Conservation (phyloP, 306 rosid species). For the Cicer pinnatifidum region DNA sequence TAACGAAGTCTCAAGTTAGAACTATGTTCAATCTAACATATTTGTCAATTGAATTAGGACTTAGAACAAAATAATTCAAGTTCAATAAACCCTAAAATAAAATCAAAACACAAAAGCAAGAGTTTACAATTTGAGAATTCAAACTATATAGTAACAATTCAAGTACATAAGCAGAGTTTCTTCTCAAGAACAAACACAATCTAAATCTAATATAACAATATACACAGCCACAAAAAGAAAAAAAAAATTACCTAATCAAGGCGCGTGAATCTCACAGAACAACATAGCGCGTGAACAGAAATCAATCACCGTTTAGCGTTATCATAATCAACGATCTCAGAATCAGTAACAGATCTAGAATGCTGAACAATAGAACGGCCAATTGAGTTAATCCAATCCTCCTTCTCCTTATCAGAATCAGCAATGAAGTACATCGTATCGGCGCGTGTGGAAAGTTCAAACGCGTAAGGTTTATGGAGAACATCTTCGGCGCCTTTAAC, state of each 20-base stretch:
- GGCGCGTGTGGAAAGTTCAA: slow-evolving; percentile 57
- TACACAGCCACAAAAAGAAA: not conserved
- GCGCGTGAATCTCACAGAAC: slow-evolving; percentile 26
- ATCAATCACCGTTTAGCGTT: slow-evolving; percentile 47
- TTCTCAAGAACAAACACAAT: slow-evolving; percentile 20
- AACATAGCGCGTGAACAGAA: not conserved
- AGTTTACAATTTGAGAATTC: slow-evolving; percentile 3
- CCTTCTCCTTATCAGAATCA: slow-evolving; percentile 67
- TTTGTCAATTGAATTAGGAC: too few species aligned
- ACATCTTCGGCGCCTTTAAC: slow-evolving; percentile 67
- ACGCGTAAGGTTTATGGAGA: slow-evolving; percentile 56
- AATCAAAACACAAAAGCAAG: slow-evolving; percentile 1
- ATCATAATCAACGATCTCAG: slow-evolving; percentile 72
- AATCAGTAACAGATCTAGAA: slow-evolving; percentile 70
- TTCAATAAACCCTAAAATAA: not conserved
- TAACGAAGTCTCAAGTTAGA: too few species aligned
- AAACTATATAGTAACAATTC: slow-evolving; percentile 9
- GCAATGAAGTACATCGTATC: slow-evolving; percentile 70
- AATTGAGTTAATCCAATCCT: slow-evolving; percentile 73
- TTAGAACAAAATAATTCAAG: not conserved
- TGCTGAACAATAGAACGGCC: slow-evolving; percentile 73
- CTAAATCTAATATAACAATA: slow-evolving; percentile 30
- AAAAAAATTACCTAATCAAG: slow-evolving; percentile 22
- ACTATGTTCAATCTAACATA: too few species aligned
- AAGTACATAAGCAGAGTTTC: slow-evolving; percentile 44